Evolutionary conservation across 2,329 filamentous ascomycete genomes (phyloP), one percentile per base, ranked within the genome.

Genomic region (Aspergillus transmontanensis): DNA sequence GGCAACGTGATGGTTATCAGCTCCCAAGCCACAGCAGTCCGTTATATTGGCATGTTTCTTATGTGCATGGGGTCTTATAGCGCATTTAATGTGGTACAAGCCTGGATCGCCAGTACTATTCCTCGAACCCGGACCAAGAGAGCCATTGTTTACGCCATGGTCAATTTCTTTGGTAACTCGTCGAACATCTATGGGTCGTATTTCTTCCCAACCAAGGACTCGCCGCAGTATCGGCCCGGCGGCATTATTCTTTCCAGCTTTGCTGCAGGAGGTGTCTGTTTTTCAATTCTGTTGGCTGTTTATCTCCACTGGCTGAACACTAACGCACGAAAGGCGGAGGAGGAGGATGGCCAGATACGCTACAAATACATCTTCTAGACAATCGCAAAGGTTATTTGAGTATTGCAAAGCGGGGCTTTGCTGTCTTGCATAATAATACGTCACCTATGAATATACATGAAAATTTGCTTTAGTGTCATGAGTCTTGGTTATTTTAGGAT

Each of bases 81-180:
- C 4, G 66, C 68, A 1, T 70, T 69, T 51, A 70, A 67, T 21
- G 67, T 69, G 5, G 67, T 70, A 1, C 68, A 66, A 28, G 67
- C 65, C 0, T 69, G 67, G 66, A 67, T 68, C n/a, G 66, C 68
- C n/a, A 70, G 67, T 41, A 69, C 67, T n/a, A 66, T 68, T 9
- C 67, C 68, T 3, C 65, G 68, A 1, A 69, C 68, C 1, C 50
- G 65, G n/a, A 69, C 67, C 6, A 70, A 70, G 53, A 56, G 65
- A 46, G 66, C 66, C 19, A 66, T 68, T 56, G 65, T 69, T 10
- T 69, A 69, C 36, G 68, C 66, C 1, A 50, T 70, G 58, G 67
- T 70, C 3, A 69, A 70, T 32, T 45, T 69, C 34, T 68, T 66
- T 26, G 66, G 68, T 1, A 69, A 69, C 36, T 67, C 66, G 16